phyloP scores from a whole-genome alignment of 2,329 filamentous ascomycete species.

The Botrytis pseudocinerea region DNA sequence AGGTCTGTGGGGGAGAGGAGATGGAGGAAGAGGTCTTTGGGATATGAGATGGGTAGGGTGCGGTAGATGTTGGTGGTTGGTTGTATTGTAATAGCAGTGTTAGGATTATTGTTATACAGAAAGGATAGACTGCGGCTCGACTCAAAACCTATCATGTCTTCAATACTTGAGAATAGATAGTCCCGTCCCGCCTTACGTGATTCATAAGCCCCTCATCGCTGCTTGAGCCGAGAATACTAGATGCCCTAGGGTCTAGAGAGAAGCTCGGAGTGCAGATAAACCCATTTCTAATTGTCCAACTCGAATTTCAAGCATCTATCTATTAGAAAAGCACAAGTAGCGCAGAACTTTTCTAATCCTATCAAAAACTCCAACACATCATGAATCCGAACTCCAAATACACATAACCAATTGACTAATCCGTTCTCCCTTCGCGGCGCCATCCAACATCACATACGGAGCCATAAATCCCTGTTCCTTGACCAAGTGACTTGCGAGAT shows the following conservation, averaged over 20 bases:
- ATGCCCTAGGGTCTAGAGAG: too few relatives aligned
- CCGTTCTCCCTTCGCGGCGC: neutral
- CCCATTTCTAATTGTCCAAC: too few relatives aligned
- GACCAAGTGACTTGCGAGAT: constrained; percentile 32
- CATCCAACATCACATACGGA: constrained; percentile 22
- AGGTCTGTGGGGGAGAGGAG: neutral
- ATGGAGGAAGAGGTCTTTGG: neutral
- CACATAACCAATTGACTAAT: constrained; percentile 21
- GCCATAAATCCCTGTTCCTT: constrained; percentile 29
- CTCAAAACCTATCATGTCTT: neutral
- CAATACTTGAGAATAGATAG: too few relatives aligned
- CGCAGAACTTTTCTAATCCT: neutral
- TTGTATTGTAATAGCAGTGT: neutral
- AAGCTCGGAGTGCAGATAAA: too few relatives aligned
- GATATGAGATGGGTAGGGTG: neutral
- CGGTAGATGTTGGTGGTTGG: neutral
- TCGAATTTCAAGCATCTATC: neutral
- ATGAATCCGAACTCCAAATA: neutral
- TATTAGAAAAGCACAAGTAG: accelerated
- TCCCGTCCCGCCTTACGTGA: too few relatives aligned
- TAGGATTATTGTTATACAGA: neutral
- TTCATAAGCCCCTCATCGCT: accelerated
- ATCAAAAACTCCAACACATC: too few relatives aligned
- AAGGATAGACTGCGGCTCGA: neutral
- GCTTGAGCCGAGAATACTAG: neutral